Base-by-base conservation (phyloP, 306 rosid species). In the Biancaea sappan region DNA sequence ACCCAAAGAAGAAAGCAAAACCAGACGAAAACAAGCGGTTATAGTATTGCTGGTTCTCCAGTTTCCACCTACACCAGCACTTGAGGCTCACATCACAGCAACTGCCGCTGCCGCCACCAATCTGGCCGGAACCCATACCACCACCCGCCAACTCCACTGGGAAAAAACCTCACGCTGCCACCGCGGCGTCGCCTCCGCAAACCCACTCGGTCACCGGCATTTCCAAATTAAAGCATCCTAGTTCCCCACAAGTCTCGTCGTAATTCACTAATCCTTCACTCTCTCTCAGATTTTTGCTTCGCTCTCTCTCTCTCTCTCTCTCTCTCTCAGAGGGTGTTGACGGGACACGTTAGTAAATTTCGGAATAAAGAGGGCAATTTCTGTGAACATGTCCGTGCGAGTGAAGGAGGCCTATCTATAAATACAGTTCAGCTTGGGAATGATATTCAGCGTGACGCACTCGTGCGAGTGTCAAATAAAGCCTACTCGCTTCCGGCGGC, bases 1-100 rank as follows among this genome's bases (percentile, higher is more conserved):
- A 88, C 2, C 89, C 96, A 13, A 95, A 82, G 74, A 95, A 87
- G 81, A 92, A 95, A 8, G 86, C 79, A 3, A 82, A 89, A 51
- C 92, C 98, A 25, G 99, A 88, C 1, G 97, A 90, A 15, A 87
- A 76, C 19, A 85, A 40, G 8, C 91, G 86, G 69, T 83, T 85
- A 4, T 77, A 82, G 47, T 81, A 71, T 16, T 90, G 86, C 9
- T 73, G 88, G 81, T 84, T 54, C 16, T 72, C 77, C 73, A 83
- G 59, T 66, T 84, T 72, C 90, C 92, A 84, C 75, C 85, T 80
- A 72, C 91, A 88, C 86, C 84, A 78, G 62, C 92, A 86, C 85
- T 84, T 84, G 1, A 80, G 48, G 69, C 84, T 86, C 91, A 77
- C 83, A 69, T 86, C 85, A 73, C 88, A 88, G 54, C 90, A 86